Base-by-base conservation (phyloP, 495 filamentous ascomycete species). In the Lasiosphaeriaceae sp. region DNA sequence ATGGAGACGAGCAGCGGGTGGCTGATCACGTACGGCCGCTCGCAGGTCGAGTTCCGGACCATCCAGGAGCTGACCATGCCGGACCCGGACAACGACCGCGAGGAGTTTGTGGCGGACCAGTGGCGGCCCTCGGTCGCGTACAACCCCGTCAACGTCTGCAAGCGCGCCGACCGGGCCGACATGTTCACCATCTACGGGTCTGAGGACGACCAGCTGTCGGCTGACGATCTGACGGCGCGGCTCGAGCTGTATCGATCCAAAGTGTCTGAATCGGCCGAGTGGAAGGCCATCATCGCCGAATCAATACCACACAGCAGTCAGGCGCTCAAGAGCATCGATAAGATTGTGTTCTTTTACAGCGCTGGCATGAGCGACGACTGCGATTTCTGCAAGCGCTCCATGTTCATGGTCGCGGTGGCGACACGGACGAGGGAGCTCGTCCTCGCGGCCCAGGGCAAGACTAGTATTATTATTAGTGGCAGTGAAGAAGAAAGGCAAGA, bases 41-140 rank as follows among this genome's bases (percentile, higher is more conserved):
- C 60, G 44, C 60, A 63, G 54, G 24, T 63, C 46, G 60, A 59
- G 54, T 63, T 63, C 47, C 56, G 60, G 34, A 63, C 52, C 12
- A 59, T 63, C 29, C 60, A 63, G 53, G 60, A 63, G 46, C 53
- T 63, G 29, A 49, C 50, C 34, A 45, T 49, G 49, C 56, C 53
- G 2, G 60, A 63, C 12, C 56, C 56, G 19, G 56, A 46, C 37
- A 47, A 45, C 20, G 39, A 43, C 39, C 20, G 1, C 2, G 52
- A 31, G 35, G 48, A 41, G 49, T 63, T 56, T 24, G 56, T 23
- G 31, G 47, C 48, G 2, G 56, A 59, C 35, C 23, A 49, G 6
- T 63, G 60, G 60, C 16, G 29, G 48, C 12, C 41, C 12, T 22
- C 39, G 3, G 50, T 63, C 2, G 60, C 47, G 31, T 63, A 56